These are phyloP conservation scores for Boletellus ananiceps DNA, from an alignment of 768 basidiomycete species.

Conservation along the genomic window DNA sequence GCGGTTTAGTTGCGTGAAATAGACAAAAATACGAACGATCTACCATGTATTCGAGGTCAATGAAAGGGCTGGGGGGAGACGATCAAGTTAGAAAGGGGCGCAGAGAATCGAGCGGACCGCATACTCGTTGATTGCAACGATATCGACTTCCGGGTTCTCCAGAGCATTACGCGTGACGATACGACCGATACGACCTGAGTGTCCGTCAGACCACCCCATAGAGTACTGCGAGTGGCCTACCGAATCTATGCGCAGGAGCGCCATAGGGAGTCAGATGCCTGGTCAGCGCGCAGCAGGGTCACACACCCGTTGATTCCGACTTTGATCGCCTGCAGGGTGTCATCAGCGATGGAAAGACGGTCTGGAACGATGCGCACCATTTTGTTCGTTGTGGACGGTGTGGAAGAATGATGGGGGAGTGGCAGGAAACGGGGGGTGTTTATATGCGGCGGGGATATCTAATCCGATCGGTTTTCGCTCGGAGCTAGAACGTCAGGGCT, in stretches of 20 bases:
- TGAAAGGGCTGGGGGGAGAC: slow-evolving; percentile 76
- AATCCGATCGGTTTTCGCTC: slow-evolving; percentile 24
- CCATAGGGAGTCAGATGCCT: slow-evolving; percentile 12
- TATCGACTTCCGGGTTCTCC: slow-evolving; percentile 64
- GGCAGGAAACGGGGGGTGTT: slow-evolving; percentile 11
- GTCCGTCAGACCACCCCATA: slow-evolving; percentile 10
- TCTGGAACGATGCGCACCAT: slow-evolving; percentile 21
- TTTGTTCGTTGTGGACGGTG: slow-evolving; percentile 11
- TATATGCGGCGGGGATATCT: slow-evolving; percentile 25
- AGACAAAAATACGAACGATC: slow-evolving; percentile 11
- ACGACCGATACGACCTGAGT: slow-evolving; percentile 92
- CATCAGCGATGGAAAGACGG: slow-evolving; percentile 1
- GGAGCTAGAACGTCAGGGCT: slow-evolving; percentile 22
- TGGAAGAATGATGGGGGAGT: slow-evolving; percentile 2
- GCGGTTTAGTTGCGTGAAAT: slow-evolving; percentile 1
- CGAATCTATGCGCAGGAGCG: slow-evolving; percentile 49
- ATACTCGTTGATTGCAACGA: slow-evolving; percentile 94
- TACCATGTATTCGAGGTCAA: slow-evolving; percentile 95
- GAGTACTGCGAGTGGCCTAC: slow-evolving; percentile 40
- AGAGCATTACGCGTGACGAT: slow-evolving; percentile 96
- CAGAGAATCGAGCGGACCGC: slow-evolving; percentile 26
- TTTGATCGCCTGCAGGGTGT: slow-evolving; percentile 47
- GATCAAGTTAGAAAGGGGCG: slow-evolving; percentile 1
- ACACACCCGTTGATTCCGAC: slow-evolving; percentile 95
- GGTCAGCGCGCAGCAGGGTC: slow-evolving; percentile 1